A percentile compares a stretch with the other conserved stretches of the same genome.
Evolutionary conservation across 768 basidiomycete species (phyloP).

Genomic region (Mycena leptocephala): DNA sequence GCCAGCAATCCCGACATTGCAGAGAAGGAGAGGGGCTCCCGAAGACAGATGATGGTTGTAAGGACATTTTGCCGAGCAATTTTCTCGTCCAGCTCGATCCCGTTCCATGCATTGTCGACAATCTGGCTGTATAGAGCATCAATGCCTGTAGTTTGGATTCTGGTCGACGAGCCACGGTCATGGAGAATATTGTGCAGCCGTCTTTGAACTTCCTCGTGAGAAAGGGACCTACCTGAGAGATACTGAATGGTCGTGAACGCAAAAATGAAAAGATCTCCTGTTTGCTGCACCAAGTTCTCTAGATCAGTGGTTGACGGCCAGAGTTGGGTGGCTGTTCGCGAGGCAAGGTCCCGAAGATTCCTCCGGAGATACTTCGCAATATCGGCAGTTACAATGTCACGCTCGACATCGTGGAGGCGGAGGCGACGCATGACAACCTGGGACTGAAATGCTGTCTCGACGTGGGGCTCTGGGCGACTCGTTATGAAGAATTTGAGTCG

Average conservation of each 20-base stretch:
- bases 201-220: not conserved
- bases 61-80: not conserved
- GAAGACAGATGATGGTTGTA: not conserved
- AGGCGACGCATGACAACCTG: not conserved
- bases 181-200: not conserved
- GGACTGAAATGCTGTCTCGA: not conserved
- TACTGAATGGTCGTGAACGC: constrained; percentile 4
- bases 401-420: not conserved
- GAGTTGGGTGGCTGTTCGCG: too few relatives aligned
- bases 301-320: not conserved
- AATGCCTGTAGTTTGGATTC: not conserved
- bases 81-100: not conserved
- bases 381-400: not conserved
- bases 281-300: not conserved
- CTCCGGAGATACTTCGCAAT: not conserved
- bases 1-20: not conserved
- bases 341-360: not conserved
- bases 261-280: not conserved
- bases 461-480: not conserved
- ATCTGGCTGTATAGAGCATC: constrained; percentile 1
- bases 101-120: not conserved
- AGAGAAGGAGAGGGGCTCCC: not conserved
- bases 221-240: not conserved
- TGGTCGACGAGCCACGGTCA: not conserved
- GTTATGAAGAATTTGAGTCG: not conserved